A percentile compares a stretch with the other conserved stretches of the same genome.
Conservation (phyloP, 169 alveolate species). For the Plasmodium yoelii region DNA sequence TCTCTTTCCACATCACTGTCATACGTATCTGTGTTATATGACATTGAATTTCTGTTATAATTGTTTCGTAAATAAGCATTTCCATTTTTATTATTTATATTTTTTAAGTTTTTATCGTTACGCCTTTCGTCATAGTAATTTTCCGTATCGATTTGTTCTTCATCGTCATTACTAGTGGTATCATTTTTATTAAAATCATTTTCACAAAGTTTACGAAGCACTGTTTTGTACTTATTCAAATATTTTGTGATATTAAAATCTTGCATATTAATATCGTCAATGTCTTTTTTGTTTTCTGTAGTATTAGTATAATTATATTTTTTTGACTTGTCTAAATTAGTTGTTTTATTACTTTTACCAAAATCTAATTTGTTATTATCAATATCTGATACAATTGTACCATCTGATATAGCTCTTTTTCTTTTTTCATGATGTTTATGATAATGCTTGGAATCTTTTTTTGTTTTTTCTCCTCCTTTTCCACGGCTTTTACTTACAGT, state of each 20-base stretch:
- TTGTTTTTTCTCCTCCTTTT: not conserved
- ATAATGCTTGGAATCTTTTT: not conserved
- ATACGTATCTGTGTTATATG: too few species aligned
- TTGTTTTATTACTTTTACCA: not conserved
- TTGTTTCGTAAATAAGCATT: too few species aligned
- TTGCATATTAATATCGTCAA: not conserved
- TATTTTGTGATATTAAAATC: slow-evolving; percentile 51
- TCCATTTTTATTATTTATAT: too few species aligned
- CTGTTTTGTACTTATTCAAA: slow-evolving; percentile 47
- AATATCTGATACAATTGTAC: not conserved
- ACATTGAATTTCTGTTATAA: too few species aligned
- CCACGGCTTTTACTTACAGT: not conserved
- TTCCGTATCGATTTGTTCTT: not conserved
- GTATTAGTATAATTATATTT: not conserved
- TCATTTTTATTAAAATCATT: slow-evolving; percentile 30
- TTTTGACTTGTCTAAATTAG: not conserved
- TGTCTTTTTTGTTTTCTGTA: not conserved
- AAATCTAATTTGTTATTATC: not conserved
- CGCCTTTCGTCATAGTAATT: too few species aligned
- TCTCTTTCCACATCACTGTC: too few species aligned
- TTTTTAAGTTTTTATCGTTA: not conserved
- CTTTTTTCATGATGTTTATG: too few species aligned
- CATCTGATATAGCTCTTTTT: not conserved
- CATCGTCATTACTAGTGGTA: slow-evolving; percentile 11
- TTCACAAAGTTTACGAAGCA: slow-evolving; percentile 37